Conservation (phyloP, 805 yeast genomes). For the Ogataea polymorpha region DNA sequence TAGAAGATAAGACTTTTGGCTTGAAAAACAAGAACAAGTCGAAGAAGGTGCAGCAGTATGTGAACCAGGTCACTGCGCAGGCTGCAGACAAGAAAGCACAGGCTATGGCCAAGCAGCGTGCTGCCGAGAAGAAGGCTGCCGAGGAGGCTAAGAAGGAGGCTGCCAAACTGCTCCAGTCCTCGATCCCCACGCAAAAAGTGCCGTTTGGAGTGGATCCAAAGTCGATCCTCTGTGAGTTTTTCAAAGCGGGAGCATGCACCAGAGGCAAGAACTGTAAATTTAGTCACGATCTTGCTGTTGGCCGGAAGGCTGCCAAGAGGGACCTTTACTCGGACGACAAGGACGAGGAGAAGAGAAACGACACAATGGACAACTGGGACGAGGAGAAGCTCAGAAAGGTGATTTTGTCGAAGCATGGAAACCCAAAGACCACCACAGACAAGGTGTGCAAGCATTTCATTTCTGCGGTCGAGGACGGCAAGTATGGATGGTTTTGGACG, state of each 20-base stretch:
- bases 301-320: constrained; percentile 83
- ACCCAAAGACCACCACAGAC: constrained; percentile 90
- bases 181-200: constrained; percentile 73
- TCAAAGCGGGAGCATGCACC: constrained; percentile 80
- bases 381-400: constrained; percentile 90
- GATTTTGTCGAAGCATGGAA: constrained; percentile 89
- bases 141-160: constrained; percentile 90
- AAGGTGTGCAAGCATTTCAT: constrained; percentile 91
- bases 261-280: constrained; percentile 87
- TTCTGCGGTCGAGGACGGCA: constrained; percentile 95
- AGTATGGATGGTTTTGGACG: constrained; percentile 98
- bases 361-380: constrained; percentile 96
- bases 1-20: constrained; percentile 91
- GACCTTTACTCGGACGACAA: constrained; percentile 92
- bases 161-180: constrained; percentile 64
- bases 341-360: constrained; percentile 43
- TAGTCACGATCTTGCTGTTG: constrained; percentile 82
- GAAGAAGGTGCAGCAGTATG: constrained; percentile 75
- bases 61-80: constrained; percentile 66
- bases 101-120: constrained; percentile 59
- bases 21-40: constrained; percentile 94
- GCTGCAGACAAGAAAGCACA: constrained; percentile 47
- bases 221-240: constrained; percentile 83
- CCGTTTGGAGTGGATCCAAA: constrained; percentile 98
- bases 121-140: constrained; percentile 86